Evolutionary conservation across 495 filamentous ascomycete genomes (phyloP).

Genomic region (Penicillium argentinense): DNA sequence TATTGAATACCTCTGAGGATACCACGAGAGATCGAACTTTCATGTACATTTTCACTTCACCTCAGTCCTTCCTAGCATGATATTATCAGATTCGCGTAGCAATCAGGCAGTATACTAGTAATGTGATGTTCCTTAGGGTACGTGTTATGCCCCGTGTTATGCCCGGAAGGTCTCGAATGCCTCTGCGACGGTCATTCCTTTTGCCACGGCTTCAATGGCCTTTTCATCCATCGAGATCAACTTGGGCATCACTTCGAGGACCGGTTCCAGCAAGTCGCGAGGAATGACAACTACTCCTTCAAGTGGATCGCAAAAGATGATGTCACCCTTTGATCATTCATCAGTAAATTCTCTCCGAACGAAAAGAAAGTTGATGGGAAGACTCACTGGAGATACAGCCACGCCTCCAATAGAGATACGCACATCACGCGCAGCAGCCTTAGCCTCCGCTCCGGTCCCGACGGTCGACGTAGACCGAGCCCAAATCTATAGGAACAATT

Average conservation of each 20-base stretch:
- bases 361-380: neutral
- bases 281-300: constrained; percentile 68
- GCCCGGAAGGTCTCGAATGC: constrained; percentile 51
- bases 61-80: too few relatives aligned
- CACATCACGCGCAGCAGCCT: constrained; percentile 54
- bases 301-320: constrained; percentile 59
- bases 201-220: constrained; percentile 57
- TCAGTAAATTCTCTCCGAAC: too few relatives aligned
- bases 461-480: constrained; percentile 56
- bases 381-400: constrained; percentile 46
- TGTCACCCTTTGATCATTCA: constrained; percentile 57
- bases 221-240: constrained; percentile 60
- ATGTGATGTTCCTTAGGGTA: too few relatives aligned
- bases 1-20: constrained; percentile 30
- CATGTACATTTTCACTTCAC: constrained; percentile 12
- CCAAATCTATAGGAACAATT: constrained; percentile 47
- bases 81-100: too few relatives aligned
- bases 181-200: constrained; percentile 56
- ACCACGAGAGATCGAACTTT: constrained; percentile 26
- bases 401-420: constrained; percentile 50
- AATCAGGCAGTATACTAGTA: too few relatives aligned
- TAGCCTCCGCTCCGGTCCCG: constrained; percentile 59
- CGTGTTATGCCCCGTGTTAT: too few relatives aligned
- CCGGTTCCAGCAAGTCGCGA: constrained; percentile 43
- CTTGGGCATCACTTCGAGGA: constrained; percentile 53